These are phyloP conservation scores for Sugiyamaella novakii DNA, from an alignment of 1,139 yeast genomes.

Conservation along the genomic window DNA sequence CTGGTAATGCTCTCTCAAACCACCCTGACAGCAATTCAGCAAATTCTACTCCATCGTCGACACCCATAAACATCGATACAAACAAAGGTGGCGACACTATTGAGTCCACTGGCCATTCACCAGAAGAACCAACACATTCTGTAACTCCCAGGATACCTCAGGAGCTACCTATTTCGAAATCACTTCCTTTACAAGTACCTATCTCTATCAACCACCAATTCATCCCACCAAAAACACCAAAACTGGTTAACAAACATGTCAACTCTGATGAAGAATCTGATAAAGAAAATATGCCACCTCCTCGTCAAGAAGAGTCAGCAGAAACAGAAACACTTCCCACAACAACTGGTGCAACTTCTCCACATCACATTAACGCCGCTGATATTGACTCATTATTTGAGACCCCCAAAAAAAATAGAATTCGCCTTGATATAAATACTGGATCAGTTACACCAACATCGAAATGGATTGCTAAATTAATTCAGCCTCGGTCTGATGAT, in stretches of 20 bases:
- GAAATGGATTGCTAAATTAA: conserved; percentile 36
- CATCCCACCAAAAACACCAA: conserved; percentile 4
- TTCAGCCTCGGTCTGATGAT: conserved; percentile 32
- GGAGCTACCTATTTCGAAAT: not conserved
- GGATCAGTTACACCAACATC: conserved; percentile 27
- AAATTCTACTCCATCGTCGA: conserved; percentile 10
- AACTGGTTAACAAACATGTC: conserved; percentile 1
- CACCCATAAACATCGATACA: conserved; percentile 3
- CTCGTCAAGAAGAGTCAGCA: conserved; percentile 7
- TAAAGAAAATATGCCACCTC: conserved; percentile 34
- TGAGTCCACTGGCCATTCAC: conserved; percentile 3
- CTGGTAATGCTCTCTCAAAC: not conserved
- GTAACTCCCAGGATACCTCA: not conserved
- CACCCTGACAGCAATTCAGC: not conserved
- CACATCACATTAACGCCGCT: conserved; percentile 16
- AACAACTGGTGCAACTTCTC: conserved; percentile 1
- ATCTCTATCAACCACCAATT: not conserved
- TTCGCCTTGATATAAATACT: conserved; percentile 18
- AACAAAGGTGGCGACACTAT: not conserved
- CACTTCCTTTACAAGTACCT: conserved; percentile 1
- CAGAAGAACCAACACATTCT: not conserved
- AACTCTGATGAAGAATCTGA: conserved; percentile 22
- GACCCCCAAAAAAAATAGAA: conserved; percentile 31
- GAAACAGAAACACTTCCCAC: not conserved
- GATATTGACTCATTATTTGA: conserved; percentile 28